These are phyloP conservation scores for Zoysia matrella DNA, from an alignment of 202 grass and related monocot genomes.

Conservation along the genomic window DNA sequence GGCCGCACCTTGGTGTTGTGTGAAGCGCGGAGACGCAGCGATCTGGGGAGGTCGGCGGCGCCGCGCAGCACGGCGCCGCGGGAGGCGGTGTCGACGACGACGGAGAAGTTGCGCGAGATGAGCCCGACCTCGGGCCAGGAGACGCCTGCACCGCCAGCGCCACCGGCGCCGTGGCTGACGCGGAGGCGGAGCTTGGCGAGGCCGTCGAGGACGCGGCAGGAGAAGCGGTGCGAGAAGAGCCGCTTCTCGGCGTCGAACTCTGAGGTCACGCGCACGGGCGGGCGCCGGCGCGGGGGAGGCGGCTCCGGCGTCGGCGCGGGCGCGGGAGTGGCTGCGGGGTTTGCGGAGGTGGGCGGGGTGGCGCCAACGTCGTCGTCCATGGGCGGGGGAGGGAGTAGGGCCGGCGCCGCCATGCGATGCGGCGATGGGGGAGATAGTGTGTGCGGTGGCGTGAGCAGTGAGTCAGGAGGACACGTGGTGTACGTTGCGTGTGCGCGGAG, in stretches of 20 bases:
- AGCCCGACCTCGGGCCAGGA: conserved; percentile 59
- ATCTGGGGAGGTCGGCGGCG: conserved; percentile 50
- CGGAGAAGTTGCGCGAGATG: conserved; percentile 70
- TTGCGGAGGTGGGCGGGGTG: neutral
- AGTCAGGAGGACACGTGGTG: conserved; percentile 28
- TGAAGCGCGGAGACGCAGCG: conserved; percentile 56
- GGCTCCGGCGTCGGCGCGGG: neutral
- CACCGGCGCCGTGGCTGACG: conserved; percentile 57
- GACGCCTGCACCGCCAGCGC: neutral
- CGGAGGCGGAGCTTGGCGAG: conserved; percentile 84
- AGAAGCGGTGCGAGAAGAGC: conserved; percentile 82
- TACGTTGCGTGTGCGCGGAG: neutral
- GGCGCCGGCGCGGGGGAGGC: conserved; percentile 19
- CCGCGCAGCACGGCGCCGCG: conserved; percentile 72
- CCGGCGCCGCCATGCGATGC: conserved; percentile 50
- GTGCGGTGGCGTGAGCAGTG: neutral
- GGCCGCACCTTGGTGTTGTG: conserved; percentile 72
- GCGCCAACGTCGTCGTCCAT: conserved; percentile 8
- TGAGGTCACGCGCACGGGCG: conserved; percentile 70
- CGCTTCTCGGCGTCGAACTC: conserved; percentile 78
- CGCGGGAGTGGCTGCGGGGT: neutral
- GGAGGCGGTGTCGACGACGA: conserved; percentile 67
- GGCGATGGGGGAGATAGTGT: neutral
- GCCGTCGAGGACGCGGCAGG: conserved; percentile 75
- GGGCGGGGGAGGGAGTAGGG: conserved; percentile 32